phyloP scores from a whole-genome alignment of 805 yeast genomes.

The Myxozyma neglecta region DNA sequence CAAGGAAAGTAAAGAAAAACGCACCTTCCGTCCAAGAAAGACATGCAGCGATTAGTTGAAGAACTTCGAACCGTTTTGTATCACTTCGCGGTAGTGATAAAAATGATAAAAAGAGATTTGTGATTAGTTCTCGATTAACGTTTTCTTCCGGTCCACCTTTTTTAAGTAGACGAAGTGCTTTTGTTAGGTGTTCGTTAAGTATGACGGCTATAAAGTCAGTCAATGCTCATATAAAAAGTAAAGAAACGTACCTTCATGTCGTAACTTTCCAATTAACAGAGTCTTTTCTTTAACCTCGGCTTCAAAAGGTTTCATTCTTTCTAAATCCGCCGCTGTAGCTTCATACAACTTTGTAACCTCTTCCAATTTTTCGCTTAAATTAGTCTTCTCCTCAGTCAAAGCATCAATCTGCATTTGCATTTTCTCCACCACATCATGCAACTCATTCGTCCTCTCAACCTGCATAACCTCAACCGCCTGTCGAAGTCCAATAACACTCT shows the following conservation, averaged over 20 bases:
- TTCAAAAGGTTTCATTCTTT: conserved; percentile 45
- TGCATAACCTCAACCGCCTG: conserved; percentile 37
- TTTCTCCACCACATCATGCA: conserved; percentile 41
- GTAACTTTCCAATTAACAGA: conserved; percentile 78
- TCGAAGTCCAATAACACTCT: conserved; percentile 38
- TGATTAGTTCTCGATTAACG: conserved; percentile 59
- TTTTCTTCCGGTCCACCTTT: conserved; percentile 52
- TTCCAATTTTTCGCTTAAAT: conserved; percentile 39
- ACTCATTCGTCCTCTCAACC: conserved; percentile 34
- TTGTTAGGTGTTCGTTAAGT: conserved; percentile 91
- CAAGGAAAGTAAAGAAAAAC: not conserved
- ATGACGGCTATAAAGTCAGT: conserved; percentile 60
- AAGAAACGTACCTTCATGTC: conserved; percentile 62
- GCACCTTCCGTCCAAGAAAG: conserved; percentile 82
- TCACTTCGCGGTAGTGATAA: conserved; percentile 88
- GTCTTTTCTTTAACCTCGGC: conserved; percentile 67
- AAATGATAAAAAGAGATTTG: conserved; percentile 82
- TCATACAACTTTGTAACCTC: conserved; percentile 19
- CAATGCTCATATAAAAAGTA: too few species aligned
- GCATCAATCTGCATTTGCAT: conserved; percentile 29
- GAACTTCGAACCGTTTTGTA: conserved; percentile 89
- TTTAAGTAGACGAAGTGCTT: conserved; percentile 81
- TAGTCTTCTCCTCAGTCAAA: conserved; percentile 21
- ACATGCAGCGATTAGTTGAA: conserved; percentile 76
- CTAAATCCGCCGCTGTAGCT: conserved; percentile 31